Percentiles rank a stretch among this genome's conserved stretches.
Evolutionary conservation across 78 protist species (phyloP).

Genomic region (Planoprotostelium fungivorum): DNA sequence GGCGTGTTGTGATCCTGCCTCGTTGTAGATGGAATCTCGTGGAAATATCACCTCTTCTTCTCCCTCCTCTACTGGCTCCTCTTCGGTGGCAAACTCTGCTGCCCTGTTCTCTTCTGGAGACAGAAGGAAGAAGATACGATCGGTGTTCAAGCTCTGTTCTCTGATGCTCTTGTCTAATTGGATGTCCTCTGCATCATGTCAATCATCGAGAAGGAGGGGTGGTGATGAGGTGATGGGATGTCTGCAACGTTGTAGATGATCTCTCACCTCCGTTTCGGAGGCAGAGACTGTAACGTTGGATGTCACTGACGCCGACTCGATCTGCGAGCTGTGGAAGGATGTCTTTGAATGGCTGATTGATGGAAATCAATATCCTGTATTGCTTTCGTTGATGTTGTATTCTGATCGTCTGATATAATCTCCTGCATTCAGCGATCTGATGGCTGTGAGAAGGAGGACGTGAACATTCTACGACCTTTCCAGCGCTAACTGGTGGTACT

Average conservation of each 20-base stretch:
- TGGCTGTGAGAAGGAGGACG: not conserved
- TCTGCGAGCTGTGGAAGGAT: not conserved
- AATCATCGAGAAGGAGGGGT: not conserved
- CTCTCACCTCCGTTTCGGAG: too few relatives aligned
- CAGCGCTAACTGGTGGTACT: not conserved
- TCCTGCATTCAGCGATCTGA: not conserved
- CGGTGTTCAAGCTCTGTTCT: not conserved
- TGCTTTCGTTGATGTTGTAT: not conserved
- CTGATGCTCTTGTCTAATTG: not conserved
- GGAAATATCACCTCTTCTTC: too few relatives aligned
- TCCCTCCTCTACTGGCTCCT: not conserved
- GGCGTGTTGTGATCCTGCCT: too few relatives aligned
- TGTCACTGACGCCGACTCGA: not conserved
- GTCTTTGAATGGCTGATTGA: not conserved
- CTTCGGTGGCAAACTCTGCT: not conserved
- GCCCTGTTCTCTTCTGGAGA: not conserved
- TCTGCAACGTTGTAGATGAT: not conserved
- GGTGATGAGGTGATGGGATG: not conserved
- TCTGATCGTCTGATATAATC: not conserved
- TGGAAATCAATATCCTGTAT: not conserved
- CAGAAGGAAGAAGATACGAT: not conserved
- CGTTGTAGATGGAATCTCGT: too few relatives aligned
- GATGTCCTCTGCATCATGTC: not conserved
- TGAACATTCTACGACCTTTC: not conserved
- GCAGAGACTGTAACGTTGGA: too few relatives aligned